Conservation (phyloP, 1,284 basidiomycete species). For the Baeospora myosura region DNA sequence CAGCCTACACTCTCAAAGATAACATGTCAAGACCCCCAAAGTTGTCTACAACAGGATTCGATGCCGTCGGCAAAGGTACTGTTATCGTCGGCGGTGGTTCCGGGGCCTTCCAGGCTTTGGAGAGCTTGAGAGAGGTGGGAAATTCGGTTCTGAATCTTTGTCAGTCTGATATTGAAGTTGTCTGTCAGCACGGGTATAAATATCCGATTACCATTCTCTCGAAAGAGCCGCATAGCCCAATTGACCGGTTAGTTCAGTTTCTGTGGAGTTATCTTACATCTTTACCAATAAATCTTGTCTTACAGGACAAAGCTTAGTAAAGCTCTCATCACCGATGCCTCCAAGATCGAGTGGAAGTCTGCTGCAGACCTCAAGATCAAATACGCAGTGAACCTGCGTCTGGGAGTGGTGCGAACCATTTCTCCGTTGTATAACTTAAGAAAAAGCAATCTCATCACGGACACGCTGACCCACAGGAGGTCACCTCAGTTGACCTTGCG, state of each 20-base stretch:
- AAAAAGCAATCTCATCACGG: constrained; percentile 2
- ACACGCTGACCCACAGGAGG: constrained; percentile 33
- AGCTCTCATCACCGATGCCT: constrained; percentile 69
- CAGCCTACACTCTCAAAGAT: constrained; percentile 58
- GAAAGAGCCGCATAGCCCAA: constrained; percentile 76
- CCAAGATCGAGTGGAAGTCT: constrained; percentile 71
- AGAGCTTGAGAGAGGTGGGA: constrained; percentile 75
- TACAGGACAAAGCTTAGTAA: constrained; percentile 89
- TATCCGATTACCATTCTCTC: constrained; percentile 76
- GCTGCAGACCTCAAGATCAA: constrained; percentile 74
- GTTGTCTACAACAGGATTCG: constrained; percentile 35
- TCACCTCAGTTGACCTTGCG: constrained; percentile 59
- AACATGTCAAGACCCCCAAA: constrained; percentile 57
- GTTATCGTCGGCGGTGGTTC: constrained; percentile 88
- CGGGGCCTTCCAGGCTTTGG: constrained; percentile 74
- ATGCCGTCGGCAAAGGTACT: constrained; percentile 48
- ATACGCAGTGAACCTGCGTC: constrained; percentile 71
- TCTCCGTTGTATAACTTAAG: constrained; percentile 18
- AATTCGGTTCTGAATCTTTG: not conserved
- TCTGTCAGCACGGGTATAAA: constrained; percentile 62
- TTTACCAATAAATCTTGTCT: constrained; percentile 1
- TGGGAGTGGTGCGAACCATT: constrained; percentile 42
- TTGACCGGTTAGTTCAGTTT: constrained; percentile 60
- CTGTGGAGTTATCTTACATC: constrained; percentile 9
- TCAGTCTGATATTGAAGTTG: not conserved